Conservation (phyloP, 352 stramenopile genomes). For the Pythium dissotocum region DNA sequence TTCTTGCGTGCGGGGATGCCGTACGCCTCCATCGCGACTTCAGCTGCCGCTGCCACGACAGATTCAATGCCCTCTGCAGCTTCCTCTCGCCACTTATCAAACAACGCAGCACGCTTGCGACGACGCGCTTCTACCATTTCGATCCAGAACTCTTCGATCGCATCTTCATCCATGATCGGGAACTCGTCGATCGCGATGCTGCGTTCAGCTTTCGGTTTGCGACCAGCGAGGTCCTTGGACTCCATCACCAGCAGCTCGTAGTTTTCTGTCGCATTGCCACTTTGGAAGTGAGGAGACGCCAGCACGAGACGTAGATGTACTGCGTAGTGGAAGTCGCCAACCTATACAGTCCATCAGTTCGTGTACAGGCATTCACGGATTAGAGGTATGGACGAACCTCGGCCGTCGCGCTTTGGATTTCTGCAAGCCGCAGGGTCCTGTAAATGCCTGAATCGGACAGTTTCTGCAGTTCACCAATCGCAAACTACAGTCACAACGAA, state of each 20-base stretch:
- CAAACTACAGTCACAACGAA: slow-evolving; percentile 41
- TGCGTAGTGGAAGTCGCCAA: slow-evolving; percentile 81
- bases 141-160: slow-evolving; percentile 80
- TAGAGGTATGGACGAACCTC: slow-evolving; percentile 32
- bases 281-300: slow-evolving; percentile 72
- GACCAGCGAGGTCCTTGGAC: slow-evolving; percentile 36
- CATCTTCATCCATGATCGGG: slow-evolving; percentile 79
- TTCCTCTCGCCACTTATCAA: slow-evolving; percentile 43
- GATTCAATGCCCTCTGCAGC: slow-evolving; percentile 17
- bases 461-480: slow-evolving; percentile 51
- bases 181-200: slow-evolving; percentile 87
- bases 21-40: slow-evolving; percentile 19
- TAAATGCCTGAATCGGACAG: slow-evolving; percentile 79
- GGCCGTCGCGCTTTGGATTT: slow-evolving; percentile 53
- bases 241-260: slow-evolving; percentile 84
- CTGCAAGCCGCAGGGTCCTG: slow-evolving; percentile 49
- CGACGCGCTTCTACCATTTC: slow-evolving; percentile 60
- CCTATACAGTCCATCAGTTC: slow-evolving; percentile 22
- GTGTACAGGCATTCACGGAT: too few relatives aligned
- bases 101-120: slow-evolving; percentile 40
- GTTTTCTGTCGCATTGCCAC: slow-evolving; percentile 45
- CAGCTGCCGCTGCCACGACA: slow-evolving; percentile 15
- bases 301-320: slow-evolving; percentile 70
- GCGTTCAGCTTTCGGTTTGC: slow-evolving; percentile 14
- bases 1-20: slow-evolving; percentile 10